Evolutionary conservation across 148 eudicot species (phyloP).

Genomic region (Spergularia marina): DNA sequence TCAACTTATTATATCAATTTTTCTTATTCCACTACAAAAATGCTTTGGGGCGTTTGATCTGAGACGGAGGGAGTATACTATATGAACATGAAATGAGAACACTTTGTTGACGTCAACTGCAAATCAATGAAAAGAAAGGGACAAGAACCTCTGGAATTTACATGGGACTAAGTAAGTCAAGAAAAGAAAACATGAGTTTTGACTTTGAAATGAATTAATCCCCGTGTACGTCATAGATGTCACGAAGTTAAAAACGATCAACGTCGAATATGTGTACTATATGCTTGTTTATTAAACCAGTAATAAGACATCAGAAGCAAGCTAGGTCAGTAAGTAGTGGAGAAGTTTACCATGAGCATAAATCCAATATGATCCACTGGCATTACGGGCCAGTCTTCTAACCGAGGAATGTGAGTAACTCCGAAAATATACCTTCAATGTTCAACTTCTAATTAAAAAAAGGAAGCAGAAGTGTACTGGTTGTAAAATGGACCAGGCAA

Average conservation of each 20-base stretch:
- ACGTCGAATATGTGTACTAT: no score
- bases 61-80: no score
- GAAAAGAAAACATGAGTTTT: neutral
- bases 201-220: neutral
- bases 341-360: slow-evolving; percentile 68
- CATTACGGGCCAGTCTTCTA: slow-evolving; percentile 99
- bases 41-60: no score
- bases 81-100: neutral
- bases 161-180: slow-evolving; percentile 9
- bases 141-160: neutral
- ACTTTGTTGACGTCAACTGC: slow-evolving; percentile 8
- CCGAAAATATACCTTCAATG: slow-evolving; percentile 85
- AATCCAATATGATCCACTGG: slow-evolving; percentile 89
- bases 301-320: no score
- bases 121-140: neutral
- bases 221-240: neutral
- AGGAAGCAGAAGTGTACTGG: neutral
- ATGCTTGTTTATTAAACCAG: no score
- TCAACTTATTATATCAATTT: no score
- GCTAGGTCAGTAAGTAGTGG: no score
- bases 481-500: neutral
- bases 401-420: slow-evolving; percentile 83
- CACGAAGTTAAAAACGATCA: no score
- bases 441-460: neutral
- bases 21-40: no score